Percentiles rank a stretch among this genome's conserved stretches.
These are phyloP conservation scores for Boeremia lycopersici DNA, from an alignment of 2,329 filamentous ascomycete species.

Conservation along the genomic window DNA sequence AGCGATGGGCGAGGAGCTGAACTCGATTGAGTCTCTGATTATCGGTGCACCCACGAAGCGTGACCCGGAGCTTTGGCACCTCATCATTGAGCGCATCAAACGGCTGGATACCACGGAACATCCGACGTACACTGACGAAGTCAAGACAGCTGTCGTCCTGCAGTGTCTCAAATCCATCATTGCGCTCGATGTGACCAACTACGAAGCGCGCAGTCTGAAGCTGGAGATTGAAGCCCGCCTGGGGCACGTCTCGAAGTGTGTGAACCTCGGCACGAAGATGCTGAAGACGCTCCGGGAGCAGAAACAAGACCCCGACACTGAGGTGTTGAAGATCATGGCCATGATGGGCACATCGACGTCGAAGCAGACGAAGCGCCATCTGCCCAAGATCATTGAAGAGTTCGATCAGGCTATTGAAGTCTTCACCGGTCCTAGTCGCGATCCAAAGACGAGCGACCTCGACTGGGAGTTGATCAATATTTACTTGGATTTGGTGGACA, in stretches of 20 bases:
- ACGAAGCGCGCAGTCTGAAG: conserved; percentile 60
- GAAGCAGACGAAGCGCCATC: conserved; percentile 53
- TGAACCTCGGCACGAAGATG: conserved; percentile 57
- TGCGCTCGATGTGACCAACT: conserved; percentile 57
- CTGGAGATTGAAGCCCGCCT: conserved; percentile 61
- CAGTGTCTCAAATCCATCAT: conserved; percentile 55
- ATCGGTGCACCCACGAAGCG: conserved; percentile 64
- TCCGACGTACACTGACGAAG: conserved; percentile 34
- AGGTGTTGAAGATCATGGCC: conserved; percentile 62
- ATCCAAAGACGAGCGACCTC: conserved; percentile 54
- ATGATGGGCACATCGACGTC: conserved; percentile 60
- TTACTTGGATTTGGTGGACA: conserved; percentile 80
- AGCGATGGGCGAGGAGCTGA: conserved; percentile 61
- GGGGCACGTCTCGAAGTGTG: conserved; percentile 41
- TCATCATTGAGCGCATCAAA: conserved; percentile 61
- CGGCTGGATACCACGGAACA: conserved; percentile 49
- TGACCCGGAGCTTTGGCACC: conserved; percentile 62
- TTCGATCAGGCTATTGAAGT: conserved; percentile 60
- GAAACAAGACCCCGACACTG: conserved; percentile 50
- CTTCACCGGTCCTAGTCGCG: conserved; percentile 52
- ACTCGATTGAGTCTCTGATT: conserved; percentile 62
- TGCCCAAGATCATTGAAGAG: conserved; percentile 54
- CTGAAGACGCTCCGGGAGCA: conserved; percentile 58
- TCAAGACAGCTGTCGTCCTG: conserved; percentile 37
- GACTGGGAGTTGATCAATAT: conserved; percentile 85